Percentiles rank a stretch among this genome's conserved stretches.
These are phyloP conservation scores for Fagopyrum tataricum DNA, from an alignment of 148 eudicot genomes.

Conservation along the genomic window DNA sequence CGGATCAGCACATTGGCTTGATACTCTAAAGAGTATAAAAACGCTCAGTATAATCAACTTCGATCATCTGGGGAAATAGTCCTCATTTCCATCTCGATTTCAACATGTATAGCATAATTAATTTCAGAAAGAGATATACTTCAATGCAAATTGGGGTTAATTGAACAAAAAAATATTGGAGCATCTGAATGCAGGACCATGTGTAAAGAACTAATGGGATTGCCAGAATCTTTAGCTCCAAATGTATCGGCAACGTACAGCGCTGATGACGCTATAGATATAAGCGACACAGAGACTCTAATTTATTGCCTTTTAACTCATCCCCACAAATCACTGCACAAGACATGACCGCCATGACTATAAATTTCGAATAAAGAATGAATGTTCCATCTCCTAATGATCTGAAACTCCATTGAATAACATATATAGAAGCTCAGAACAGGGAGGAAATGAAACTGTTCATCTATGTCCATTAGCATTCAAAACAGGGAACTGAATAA, in stretches of 20 bases:
- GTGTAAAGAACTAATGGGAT: conserved; percentile 7
- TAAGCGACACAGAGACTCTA: conserved; percentile 6
- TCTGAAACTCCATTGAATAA: not conserved
- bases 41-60: conserved; percentile 24
- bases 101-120: not conserved
- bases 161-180: not conserved
- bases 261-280: not conserved
- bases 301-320: not conserved
- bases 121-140: not conserved
- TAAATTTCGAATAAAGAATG: too few relatives aligned
- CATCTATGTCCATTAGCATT: conserved; percentile 9
- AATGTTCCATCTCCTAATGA: conserved; percentile 8
- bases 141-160: too few relatives aligned
- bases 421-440: not conserved
- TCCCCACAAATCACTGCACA: not conserved
- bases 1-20: conserved; percentile 20
- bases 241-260: conserved; percentile 25
- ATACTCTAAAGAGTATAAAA: conserved; percentile 12
- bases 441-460: not conserved
- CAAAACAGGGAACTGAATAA: not conserved
- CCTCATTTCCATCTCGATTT: conserved; percentile 20
- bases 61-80: conserved; percentile 29
- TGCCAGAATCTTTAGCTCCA: conserved; percentile 27
- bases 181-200: conserved; percentile 25
- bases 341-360: too few relatives aligned